Conservation (phyloP, 108 stramenopile species). For the Mayamaea pseudoterrestris region DNA sequence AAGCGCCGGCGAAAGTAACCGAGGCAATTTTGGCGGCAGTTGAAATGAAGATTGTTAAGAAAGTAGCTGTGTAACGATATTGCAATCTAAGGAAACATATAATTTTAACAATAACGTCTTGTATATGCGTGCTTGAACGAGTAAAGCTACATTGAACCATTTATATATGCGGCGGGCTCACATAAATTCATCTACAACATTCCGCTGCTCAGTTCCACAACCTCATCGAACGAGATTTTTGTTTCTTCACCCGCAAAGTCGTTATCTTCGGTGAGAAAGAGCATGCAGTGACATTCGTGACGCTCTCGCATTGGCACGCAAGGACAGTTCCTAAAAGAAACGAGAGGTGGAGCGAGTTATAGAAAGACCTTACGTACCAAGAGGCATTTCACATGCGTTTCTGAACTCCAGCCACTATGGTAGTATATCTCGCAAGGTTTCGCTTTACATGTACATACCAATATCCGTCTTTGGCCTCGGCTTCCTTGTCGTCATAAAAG, state of each 20-base stretch:
- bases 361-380: too few relatives aligned
- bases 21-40: slow-evolving; percentile 29
- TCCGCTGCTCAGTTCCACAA: slow-evolving; percentile 20
- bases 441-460: too few relatives aligned
- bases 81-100: background rate
- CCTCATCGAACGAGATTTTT: slow-evolving; percentile 26
- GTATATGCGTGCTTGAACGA: too few relatives aligned
- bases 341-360: too few relatives aligned
- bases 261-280: slow-evolving; percentile 80
- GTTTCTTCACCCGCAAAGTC: slow-evolving; percentile 50
- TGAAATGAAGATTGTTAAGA: background rate
- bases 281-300: slow-evolving; percentile 85
- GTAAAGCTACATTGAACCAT: too few relatives aligned
- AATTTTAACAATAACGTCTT: background rate
- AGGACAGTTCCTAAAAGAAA: too few relatives aligned
- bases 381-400: too few relatives aligned
- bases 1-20: slow-evolving; percentile 49
- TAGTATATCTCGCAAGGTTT: too few relatives aligned
- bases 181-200: too few relatives aligned
- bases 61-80: too few relatives aligned
- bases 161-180: too few relatives aligned
- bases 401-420: too few relatives aligned
- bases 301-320: slow-evolving; percentile 61
- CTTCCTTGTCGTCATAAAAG: slow-evolving; percentile 86
- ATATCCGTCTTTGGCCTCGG: slow-evolving; percentile 75